A percentile compares a stretch with the other conserved stretches of the same genome.
phyloP scores from a whole-genome alignment of 1,139 yeast genomes.

The Yamadazyma spencermartinsiae region DNA sequence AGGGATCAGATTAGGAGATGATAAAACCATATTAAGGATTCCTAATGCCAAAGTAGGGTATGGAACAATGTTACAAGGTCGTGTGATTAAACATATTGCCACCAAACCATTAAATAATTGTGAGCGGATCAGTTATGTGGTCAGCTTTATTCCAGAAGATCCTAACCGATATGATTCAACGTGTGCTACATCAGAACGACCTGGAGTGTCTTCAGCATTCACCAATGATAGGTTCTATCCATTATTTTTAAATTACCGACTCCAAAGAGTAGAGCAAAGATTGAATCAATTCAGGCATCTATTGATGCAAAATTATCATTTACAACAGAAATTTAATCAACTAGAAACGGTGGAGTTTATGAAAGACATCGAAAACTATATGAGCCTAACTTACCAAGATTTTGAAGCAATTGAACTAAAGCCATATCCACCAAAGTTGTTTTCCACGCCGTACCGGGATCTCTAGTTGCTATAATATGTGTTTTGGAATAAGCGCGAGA shows the following conservation, averaged over 20 bases:
- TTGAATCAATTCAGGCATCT: conserved; percentile 24
- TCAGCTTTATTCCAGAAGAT: conserved; percentile 43
- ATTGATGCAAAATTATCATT: conserved; percentile 18
- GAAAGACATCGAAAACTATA: conserved; percentile 36
- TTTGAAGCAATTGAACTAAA: conserved; percentile 36
- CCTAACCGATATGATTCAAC: conserved; percentile 37
- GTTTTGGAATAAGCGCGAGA: too few relatives aligned
- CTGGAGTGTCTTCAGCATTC: conserved; percentile 34
- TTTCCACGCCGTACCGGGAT: conserved; percentile 13
- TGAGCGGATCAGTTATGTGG: conserved; percentile 39
- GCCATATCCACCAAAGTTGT: conserved; percentile 17
- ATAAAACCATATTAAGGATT: conserved; percentile 13
- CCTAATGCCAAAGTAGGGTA: conserved; percentile 21
- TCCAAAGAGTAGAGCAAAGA: conserved; percentile 33
- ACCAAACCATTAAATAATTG: conserved; percentile 31
- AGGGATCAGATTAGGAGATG: conserved; percentile 28
- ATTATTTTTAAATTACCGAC: conserved; percentile 42
- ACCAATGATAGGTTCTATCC: conserved; percentile 43
- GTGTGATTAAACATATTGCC: conserved; percentile 21
- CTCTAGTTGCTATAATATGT: background rate
- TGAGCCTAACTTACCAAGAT: conserved; percentile 38
- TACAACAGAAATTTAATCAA: conserved; percentile 37
- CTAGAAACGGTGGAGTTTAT: conserved; percentile 23
- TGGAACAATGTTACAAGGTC: conserved; percentile 52
- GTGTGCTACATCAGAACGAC: conserved; percentile 41